phyloP scores from a whole-genome alignment of 78 protist genomes.

The Trichosphaerium sp. region DNA sequence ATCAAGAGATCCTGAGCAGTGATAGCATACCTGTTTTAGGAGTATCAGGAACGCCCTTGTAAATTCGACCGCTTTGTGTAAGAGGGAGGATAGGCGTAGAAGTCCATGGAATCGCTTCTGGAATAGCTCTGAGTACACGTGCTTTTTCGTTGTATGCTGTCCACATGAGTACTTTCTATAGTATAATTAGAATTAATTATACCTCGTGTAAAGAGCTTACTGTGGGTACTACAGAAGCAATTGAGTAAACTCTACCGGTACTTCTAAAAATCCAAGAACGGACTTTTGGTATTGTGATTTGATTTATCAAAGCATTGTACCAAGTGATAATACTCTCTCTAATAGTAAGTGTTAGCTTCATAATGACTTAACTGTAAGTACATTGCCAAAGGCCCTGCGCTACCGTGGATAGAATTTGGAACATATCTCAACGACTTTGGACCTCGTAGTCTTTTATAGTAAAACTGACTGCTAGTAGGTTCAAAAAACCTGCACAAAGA shows the following conservation, averaged over 20 bases:
- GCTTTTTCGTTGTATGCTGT: too few species aligned
- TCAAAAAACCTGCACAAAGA: too few species aligned
- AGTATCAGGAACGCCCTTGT: too few species aligned
- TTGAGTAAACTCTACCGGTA: too few species aligned
- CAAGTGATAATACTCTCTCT: conserved; percentile 28
- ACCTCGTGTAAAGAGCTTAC: conserved; percentile 23
- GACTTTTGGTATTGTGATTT: conserved; percentile 21
- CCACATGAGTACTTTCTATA: too few species aligned
- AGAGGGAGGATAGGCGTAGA: neutral
- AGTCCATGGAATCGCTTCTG: conserved; percentile 10
- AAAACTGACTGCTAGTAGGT: conserved; percentile 17
- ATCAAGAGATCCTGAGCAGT: conserved; percentile 13
- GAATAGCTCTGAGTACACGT: too few species aligned
- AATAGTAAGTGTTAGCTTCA: conserved; percentile 22
- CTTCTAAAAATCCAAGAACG: neutral
- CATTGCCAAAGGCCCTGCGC: too few species aligned
- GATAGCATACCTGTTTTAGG: too few species aligned
- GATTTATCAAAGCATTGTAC: neutral
- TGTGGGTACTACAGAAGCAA: neutral
- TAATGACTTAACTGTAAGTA: conserved; percentile 20
- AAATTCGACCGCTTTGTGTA: too few species aligned
- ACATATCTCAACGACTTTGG: conserved; percentile 24
- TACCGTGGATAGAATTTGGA: conserved; percentile 57
- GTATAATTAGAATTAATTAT: too few species aligned
- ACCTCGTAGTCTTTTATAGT: conserved; percentile 12